Evolutionary conservation across 305 asterid genomes (phyloP).

Genomic region (Caryopteris hybrid): DNA sequence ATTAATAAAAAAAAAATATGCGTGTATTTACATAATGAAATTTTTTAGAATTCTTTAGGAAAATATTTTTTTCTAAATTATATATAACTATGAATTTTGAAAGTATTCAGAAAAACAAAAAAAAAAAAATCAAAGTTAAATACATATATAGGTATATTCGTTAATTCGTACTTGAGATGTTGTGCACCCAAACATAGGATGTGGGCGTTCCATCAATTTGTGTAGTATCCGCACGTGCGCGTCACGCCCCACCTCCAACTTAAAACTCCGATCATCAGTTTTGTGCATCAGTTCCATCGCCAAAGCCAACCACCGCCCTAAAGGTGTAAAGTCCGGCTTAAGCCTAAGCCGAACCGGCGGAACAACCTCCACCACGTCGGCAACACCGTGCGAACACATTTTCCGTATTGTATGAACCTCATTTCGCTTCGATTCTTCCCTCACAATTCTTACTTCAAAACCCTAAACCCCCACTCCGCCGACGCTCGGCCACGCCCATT

Average conservation of each 20-base stretch:
- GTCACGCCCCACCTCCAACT: not conserved
- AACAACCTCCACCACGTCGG: not conserved
- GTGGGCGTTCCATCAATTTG: not conserved
- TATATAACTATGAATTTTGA: too few species aligned
- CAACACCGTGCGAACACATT: conserved; percentile 11
- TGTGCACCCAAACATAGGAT: too few species aligned
- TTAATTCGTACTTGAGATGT: not conserved
- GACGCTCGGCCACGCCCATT: conserved; percentile 15
- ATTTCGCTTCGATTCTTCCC: conserved; percentile 31
- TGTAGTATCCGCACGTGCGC: conserved; percentile 13
- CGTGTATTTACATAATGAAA: too few species aligned
- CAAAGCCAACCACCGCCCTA: conserved; percentile 18
- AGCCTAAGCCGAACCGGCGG: not conserved
- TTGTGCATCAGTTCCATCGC: not conserved
- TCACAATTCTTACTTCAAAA: conserved; percentile 27
- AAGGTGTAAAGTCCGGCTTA: conserved; percentile 4
- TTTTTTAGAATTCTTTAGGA: too few species aligned
- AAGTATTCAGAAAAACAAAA: too few species aligned
- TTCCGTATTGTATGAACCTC: conserved; percentile 37
- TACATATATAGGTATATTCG: too few species aligned
- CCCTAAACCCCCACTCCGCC: conserved; percentile 42
- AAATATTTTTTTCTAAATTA: too few species aligned
- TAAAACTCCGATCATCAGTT: conserved; percentile 11
- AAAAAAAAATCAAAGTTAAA: too few species aligned
- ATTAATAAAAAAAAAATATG: too few species aligned